Conservation (phyloP, 345 rosid genomes). For the Salix dunnii region DNA sequence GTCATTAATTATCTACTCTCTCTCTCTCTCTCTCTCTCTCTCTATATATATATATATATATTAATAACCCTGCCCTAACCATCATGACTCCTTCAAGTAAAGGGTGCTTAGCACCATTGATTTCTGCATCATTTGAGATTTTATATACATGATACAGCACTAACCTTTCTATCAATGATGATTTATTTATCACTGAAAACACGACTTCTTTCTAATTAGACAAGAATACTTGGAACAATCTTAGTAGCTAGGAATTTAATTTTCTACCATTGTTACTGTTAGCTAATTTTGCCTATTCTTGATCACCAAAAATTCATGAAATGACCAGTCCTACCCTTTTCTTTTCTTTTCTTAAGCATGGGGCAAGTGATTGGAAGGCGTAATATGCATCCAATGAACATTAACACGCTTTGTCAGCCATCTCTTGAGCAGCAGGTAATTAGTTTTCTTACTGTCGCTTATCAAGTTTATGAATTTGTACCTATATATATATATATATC, state of each 20-base stretch:
- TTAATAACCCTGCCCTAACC: too few species aligned
- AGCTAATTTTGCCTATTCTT: too few species aligned
- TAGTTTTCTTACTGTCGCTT: background rate
- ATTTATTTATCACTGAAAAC: background rate
- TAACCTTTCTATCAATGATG: background rate
- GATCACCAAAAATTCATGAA: too few species aligned
- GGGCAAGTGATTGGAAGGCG: constrained; percentile 32
- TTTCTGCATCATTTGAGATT: too few species aligned
- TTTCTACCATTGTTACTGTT: too few species aligned
- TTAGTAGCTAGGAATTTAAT: background rate
- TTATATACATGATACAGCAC: background rate
- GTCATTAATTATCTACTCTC: too few species aligned
- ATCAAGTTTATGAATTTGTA: background rate
- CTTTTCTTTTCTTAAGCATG: constrained; percentile 10
- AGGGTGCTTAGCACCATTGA: too few species aligned
- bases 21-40: too few species aligned
- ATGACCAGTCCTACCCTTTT: background rate
- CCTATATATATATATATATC: too few species aligned
- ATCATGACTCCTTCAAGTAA: too few species aligned
- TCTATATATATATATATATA: too few species aligned
- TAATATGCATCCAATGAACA: constrained; percentile 17
- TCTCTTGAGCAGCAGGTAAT: constrained; percentile 36
- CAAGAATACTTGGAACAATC: background rate
- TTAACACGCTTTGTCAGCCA: constrained; percentile 16
- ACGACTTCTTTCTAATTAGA: background rate